Base-by-base conservation (phyloP, 768 basidiomycete genomes). In the Paxillus involutus region DNA sequence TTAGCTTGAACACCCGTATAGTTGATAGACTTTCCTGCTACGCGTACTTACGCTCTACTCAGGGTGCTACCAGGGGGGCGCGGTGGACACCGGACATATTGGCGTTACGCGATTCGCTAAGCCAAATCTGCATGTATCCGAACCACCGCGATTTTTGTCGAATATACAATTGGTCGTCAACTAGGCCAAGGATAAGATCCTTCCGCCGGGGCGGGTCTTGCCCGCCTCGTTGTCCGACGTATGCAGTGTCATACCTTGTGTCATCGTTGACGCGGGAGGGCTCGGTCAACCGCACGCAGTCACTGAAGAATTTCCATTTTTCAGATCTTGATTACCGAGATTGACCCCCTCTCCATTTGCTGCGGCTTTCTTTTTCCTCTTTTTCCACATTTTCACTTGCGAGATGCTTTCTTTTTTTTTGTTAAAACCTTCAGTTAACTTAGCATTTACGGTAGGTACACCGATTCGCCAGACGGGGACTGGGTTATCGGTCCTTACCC, bases 401-500 rank as follows among this genome's bases (percentile, higher is more conserved):
- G 13, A 13, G 13, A 11, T 17, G n/a, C 2, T 40, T 19, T 19
- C 2, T 49, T 12, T 56, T 8, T 35, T 47, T 60, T 41, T 41
- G 60, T 32, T 52, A 36, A 32, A 21, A 35, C 35, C 35, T 13
- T 35, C 35, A 35, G 13, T 41, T 43, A 40, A 32, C 26, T 33
- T 50, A 43, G 14, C 17, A 35, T 41, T 13, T 13, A n/a, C 11
- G 13, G 37, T 14, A 94, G 92, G 92, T 98, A 98, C 67, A 87
- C 87, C 21, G 95, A 97, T 62, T 84, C 93, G 5, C 79, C 85
- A 1, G 89, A 94, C 63, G 86, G 84, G 3, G 81, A 98, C 69
- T 98, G 93, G 91, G 74, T 97, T 41, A 91, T 98, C 59, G 91
- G 94, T 24, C 82, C 88, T 59, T 78, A 79, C 24, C 83, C 84